Evolutionary conservation across 2,329 filamentous ascomycete species (phyloP).

Genomic region (Chaetomium olivaceum): DNA sequence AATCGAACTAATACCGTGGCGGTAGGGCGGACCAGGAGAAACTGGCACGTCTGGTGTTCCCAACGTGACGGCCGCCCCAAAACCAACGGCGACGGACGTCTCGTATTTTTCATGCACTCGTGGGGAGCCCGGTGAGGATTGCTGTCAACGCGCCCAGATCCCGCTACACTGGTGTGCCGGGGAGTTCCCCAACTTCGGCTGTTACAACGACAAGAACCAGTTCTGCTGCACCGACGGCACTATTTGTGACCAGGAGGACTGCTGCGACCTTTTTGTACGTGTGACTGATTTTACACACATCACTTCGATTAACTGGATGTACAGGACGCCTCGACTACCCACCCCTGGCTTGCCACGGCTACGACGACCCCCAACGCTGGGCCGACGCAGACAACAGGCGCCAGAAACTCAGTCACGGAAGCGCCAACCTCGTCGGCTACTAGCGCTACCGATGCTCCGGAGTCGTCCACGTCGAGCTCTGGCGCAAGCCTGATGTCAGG

Average conservation of each 20-base stretch:
- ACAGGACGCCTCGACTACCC: not conserved
- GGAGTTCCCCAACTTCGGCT: not conserved
- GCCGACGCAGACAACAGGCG: not conserved
- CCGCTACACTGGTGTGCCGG: slow-evolving; percentile 16
- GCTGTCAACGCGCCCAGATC: slow-evolving; percentile 9
- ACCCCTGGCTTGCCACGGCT: slow-evolving; percentile 3
- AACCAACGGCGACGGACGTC: not conserved
- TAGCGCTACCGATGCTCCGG: not conserved
- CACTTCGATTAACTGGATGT: not conserved
- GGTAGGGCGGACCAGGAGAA: not conserved
- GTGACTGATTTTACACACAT: too few relatives aligned
- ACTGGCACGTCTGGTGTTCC: slow-evolving; percentile 7
- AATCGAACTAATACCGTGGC: not conserved
- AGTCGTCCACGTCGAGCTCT: not conserved
- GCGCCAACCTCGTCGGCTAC: not conserved
- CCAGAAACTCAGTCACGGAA: not conserved
- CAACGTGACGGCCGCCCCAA: not conserved
- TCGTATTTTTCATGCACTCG: not conserved
- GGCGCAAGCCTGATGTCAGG: not conserved
- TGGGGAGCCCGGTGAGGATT: slow-evolving; percentile 1
- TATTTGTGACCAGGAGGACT: slow-evolving; percentile 13
- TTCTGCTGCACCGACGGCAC: slow-evolving; percentile 16
- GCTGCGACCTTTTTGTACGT: slow-evolving; percentile 15
- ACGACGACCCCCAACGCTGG: not conserved
- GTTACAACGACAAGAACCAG: slow-evolving; percentile 18